These are phyloP conservation scores for Polytrichum commune DNA, from an alignment of 225 moss, liverwort and hornwort genomes.

Conservation along the genomic window DNA sequence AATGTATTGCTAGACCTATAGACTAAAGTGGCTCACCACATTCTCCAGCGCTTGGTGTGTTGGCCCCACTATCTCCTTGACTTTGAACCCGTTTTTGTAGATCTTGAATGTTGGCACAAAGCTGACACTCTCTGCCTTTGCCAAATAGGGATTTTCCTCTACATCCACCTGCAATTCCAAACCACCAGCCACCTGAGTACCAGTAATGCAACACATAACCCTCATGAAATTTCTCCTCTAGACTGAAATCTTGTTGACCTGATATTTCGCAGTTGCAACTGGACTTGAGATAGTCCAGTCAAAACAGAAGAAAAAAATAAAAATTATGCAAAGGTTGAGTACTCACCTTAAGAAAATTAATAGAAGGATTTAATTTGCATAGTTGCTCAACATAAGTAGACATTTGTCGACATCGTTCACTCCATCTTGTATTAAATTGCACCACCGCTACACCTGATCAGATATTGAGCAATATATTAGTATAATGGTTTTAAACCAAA, in stretches of 20 bases:
- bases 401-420: slow-evolving; percentile 83
- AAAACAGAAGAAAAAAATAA: too few relatives aligned
- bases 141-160: slow-evolving; percentile 76
- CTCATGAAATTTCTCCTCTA: too few relatives aligned
- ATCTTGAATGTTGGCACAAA: slow-evolving; percentile 95
- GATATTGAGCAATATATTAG: too few relatives aligned
- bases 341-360: slow-evolving; percentile 81
- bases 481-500: too few relatives aligned
- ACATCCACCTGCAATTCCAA: slow-evolving; percentile 70
- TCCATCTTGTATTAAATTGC: slow-evolving; percentile 91
- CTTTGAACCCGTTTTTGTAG: slow-evolving; percentile 92
- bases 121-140: slow-evolving; percentile 75
- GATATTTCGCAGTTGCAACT: too few relatives aligned
- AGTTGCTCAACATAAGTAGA: slow-evolving; percentile 75
- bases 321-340: too few relatives aligned
- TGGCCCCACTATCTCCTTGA: slow-evolving; percentile 76
- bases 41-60: slow-evolving; percentile 74
- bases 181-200: not conserved
- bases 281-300: too few relatives aligned
- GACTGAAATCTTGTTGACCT: too few relatives aligned
- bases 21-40: slow-evolving; percentile 69
- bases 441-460: slow-evolving; percentile 81
- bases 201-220: too few relatives aligned
- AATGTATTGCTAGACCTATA: slow-evolving; percentile 17
- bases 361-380: slow-evolving; percentile 79